Base-by-base conservation (phyloP, 1,284 basidiomycete genomes). In the Ceratobasidium sp. region DNA sequence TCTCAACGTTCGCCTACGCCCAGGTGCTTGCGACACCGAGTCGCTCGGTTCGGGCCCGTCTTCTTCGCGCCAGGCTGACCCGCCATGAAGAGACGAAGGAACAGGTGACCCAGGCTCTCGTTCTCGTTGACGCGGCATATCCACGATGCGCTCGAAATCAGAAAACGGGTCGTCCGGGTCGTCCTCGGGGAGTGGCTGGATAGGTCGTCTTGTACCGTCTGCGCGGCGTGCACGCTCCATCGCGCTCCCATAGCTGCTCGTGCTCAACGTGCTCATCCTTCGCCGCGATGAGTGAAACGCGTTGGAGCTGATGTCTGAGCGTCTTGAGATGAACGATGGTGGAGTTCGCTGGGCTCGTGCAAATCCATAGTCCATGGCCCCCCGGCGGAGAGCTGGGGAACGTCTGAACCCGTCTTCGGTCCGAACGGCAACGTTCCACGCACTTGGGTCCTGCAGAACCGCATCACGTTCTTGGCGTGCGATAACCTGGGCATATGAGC, bases 401-500 rank as follows among this genome's bases (percentile, higher is more conserved):
- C 62, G 62, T 12, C 62, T 52, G 20, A 54, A 40, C 50, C 57
- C 57, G 20, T 53, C 52, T 31, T 67, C 62, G 20, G 62, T 54
- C n/a, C 25, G 34, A 42, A 67, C 40, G 20, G 62, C 62, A 40
- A 54, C 62, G 17, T 67, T 67, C 69, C 69, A 85, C 15, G 80
- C 77, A 4, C 79, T 77, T 2, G 85, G 82, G 70, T 84, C 80
- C 68, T 84, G 83, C 15, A 88, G 75, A 32, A 87, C 75, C 0
- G 82, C 82, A 69, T 89, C 87, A 47, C 82, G 78, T 75, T 89
- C 87, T 73, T 88, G 85, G n/a, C 87, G 82, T 20, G 79, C 81
- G 22, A 88, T 82, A 10, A 88, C 87, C 32, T 86, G 82, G 47
- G 83, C 80, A 74, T 87, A 87, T 75, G 85, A 88, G 72, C 87